Base-by-base conservation (phyloP, 2,329 filamentous ascomycete species). In the Myriosclerotinia duriaeana region DNA sequence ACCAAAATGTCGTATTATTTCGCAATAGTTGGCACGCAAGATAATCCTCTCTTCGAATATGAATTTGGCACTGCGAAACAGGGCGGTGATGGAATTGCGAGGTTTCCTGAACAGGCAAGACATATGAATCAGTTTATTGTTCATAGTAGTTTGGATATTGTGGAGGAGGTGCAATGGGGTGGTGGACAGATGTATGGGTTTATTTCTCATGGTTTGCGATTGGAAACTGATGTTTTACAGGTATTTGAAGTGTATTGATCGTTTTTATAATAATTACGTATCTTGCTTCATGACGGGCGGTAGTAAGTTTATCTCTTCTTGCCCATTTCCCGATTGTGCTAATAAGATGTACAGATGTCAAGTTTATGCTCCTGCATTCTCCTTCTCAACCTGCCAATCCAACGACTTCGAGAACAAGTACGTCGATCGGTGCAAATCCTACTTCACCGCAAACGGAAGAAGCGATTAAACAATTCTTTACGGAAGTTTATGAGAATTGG, bases 111-210 rank as follows among this genome's bases (percentile, higher is more conserved):
- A 71, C 89, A 96, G 75, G 90, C 94, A 65, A 88, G 92, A 70
- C 92, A 96, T 78, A 90, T 97, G 84, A 97, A 97, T 81, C 95
- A 97, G 79, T 98, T 99, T 81, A 92, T 98, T 76, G 88, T 97
- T 42, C 94, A 99, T 81, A 93, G 92, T 72, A 91, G 91, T 71
- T 83, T 99, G 66, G 95, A 99, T 78, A 92, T 98, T 55, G 91
- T 97, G 62, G 95, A 99, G 80, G 95, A 99, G 79, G 88, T 94
- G 40, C 95, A 98, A 80, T 99, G 95, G 94, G 89, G 87, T 8
- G 91, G 84, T 69, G 90, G 91, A 5, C 89, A 91, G 73, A 90
- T 96, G 92, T 96, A 81, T 70, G 83, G 77, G n/a, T 46, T 56
- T 63, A 36, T 36, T 46, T 62, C n/a, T 46, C 40, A 71, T 72